Conservation (phyloP, 495 filamentous ascomycete genomes). For the Penicillium fimorum region DNA sequence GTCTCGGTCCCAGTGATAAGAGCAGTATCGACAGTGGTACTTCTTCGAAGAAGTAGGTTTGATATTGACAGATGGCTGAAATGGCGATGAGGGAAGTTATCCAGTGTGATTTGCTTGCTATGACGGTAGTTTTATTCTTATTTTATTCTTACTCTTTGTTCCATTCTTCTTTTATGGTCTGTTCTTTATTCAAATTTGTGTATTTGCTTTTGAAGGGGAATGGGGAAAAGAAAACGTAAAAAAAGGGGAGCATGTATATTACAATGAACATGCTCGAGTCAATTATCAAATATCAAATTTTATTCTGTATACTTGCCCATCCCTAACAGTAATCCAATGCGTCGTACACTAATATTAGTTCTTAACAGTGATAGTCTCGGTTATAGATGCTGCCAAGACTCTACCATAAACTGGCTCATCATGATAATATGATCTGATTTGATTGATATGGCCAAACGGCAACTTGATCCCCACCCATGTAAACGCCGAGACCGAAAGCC, state of each 20-base stretch:
- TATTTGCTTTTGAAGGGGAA: neutral
- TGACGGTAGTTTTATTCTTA: neutral
- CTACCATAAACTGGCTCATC: neutral
- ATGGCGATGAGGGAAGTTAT: neutral
- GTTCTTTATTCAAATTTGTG: neutral
- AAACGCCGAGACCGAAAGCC: constrained; percentile 10
- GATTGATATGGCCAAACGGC: neutral
- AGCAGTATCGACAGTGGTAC: neutral
- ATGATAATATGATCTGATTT: neutral
- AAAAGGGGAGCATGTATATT: neutral
- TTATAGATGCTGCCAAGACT: neutral
- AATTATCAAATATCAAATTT: neutral
- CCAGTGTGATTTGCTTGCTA: neutral
- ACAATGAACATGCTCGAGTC: neutral
- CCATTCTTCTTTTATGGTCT: neutral
- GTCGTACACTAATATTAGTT: neutral
- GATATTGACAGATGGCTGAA: neutral
- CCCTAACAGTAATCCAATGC: neutral
- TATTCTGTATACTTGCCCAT: neutral
- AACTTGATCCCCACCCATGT: neutral
- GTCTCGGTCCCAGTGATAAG: neutral
- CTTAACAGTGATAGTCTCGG: neutral
- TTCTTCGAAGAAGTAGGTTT: neutral
- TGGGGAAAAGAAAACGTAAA: neutral
- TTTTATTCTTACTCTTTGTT: neutral